These are phyloP conservation scores for Plenodomus tracheiphilus DNA, from an alignment of 2,329 filamentous ascomycete genomes.

Conservation along the genomic window DNA sequence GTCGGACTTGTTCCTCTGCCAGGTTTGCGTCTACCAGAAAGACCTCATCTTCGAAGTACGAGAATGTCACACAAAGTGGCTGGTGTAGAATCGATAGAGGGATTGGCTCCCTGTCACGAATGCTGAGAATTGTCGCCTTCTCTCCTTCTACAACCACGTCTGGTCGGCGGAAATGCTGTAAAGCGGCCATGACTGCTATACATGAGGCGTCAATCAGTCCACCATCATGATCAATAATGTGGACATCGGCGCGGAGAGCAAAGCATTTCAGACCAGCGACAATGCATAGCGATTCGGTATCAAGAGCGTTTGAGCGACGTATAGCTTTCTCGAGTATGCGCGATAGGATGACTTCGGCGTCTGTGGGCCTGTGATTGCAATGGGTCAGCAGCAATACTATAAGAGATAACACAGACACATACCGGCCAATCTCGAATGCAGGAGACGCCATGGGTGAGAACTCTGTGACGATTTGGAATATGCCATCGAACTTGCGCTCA, in stretches of 20 bases:
- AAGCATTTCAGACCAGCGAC: conserved; percentile 90
- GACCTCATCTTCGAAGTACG: conserved; percentile 75
- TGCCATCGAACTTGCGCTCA: conserved; percentile 91
- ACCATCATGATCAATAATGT: conserved; percentile 88
- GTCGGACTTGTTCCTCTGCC: conserved; percentile 75
- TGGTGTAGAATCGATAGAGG: conserved; percentile 89
- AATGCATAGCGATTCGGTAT: conserved; percentile 94
- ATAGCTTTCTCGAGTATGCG: conserved; percentile 92
- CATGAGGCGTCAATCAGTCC: conserved; percentile 86
- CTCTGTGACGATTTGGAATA: conserved; percentile 91
- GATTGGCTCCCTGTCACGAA: conserved; percentile 86
- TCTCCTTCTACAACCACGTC: conserved; percentile 87
- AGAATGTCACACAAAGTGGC: conserved; percentile 89
- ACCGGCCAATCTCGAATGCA: conserved; percentile 82
- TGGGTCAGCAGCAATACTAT: conserved; percentile 22
- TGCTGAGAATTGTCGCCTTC: conserved; percentile 78
- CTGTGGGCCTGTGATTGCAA: conserved; percentile 63
- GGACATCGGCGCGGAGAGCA: conserved; percentile 86
- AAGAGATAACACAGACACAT: conserved; percentile 26
- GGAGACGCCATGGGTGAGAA: conserved; percentile 91
- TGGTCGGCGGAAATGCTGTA: conserved; percentile 88
- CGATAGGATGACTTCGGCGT: conserved; percentile 82
- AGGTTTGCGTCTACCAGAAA: conserved; percentile 72
- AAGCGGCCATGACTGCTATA: conserved; percentile 81
- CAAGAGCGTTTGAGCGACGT: conserved; percentile 85